phyloP scores from a whole-genome alignment of 1,284 basidiomycete species.

The Apiotrichum gamsii region DNA sequence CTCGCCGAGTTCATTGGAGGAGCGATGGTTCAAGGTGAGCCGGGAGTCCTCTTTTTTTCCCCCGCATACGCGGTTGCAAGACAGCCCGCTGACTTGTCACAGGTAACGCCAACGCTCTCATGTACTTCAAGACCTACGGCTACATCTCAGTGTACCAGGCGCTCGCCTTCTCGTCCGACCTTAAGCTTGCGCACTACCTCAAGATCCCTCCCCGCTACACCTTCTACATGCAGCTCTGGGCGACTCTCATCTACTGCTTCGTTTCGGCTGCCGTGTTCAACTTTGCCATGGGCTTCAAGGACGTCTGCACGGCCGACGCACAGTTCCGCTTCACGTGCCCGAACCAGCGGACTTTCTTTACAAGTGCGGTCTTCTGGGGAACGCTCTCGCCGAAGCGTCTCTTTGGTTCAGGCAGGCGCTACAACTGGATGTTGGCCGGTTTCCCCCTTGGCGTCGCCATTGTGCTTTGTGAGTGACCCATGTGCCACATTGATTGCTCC shows the following conservation, averaged over 20 bases:
- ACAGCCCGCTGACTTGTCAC: no score
- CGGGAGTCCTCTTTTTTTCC: no score
- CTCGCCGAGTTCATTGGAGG: conserved; percentile 57
- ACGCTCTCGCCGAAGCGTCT: conserved; percentile 65
- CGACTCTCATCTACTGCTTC: conserved; percentile 54
- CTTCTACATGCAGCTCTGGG: conserved; percentile 64
- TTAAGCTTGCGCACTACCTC: conserved; percentile 48
- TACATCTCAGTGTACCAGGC: conserved; percentile 54
- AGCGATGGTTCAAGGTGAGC: no score
- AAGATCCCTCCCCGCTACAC: conserved; percentile 43
- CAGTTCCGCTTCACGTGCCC: conserved; percentile 11
- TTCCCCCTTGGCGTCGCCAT: conserved; percentile 66
- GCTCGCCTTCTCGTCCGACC: conserved; percentile 50
- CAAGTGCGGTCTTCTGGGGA: conserved; percentile 63
- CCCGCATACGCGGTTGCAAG: no score
- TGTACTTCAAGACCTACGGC: conserved; percentile 53
- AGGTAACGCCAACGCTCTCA: conserved; percentile 57
- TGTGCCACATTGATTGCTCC: no score
- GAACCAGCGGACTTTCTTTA: conserved; percentile 7
- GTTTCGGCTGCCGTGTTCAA: conserved; percentile 21
- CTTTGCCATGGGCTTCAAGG: conserved; percentile 13
- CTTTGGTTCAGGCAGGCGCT: conserved; percentile 61
- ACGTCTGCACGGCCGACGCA: conserved; percentile 5
- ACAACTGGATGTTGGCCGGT: conserved; percentile 56
- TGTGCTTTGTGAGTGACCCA: conserved; percentile 47